These are phyloP conservation scores for Lathyrus oleraceus DNA, from an alignment of 306 rosid species.

Conservation along the genomic window DNA sequence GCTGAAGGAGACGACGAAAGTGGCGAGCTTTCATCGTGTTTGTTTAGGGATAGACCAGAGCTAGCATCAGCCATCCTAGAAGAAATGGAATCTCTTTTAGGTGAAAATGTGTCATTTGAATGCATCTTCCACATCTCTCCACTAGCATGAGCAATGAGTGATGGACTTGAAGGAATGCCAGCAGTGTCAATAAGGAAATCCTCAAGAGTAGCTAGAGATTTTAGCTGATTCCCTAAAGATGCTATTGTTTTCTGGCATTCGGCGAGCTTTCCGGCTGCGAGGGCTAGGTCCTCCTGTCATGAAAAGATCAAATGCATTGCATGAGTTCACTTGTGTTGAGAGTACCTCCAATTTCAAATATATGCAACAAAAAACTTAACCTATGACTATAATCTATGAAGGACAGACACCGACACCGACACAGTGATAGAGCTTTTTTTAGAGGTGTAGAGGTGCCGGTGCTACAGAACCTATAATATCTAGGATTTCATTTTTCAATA, in stretches of 20 bases:
- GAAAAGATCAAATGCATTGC: constrained; percentile 28
- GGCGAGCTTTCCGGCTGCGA: constrained; percentile 88
- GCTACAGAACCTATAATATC: neutral
- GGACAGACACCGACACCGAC: too few species aligned
- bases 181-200: constrained; percentile 82
- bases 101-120: constrained; percentile 65
- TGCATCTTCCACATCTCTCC: constrained; percentile 64
- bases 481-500: neutral
- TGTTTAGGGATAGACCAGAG: constrained; percentile 37
- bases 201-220: constrained; percentile 82
- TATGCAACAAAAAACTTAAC: neutral
- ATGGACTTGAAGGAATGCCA: constrained; percentile 52
- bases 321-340: neutral
- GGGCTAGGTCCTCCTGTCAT: constrained; percentile 77
- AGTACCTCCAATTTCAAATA: neutral
- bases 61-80: constrained; percentile 47
- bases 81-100: constrained; percentile 59
- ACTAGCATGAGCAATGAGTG: constrained; percentile 40
- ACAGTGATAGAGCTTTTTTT: too few species aligned
- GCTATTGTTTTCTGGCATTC: constrained; percentile 98
- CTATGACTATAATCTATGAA: too few species aligned
- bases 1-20: constrained; percentile 53
- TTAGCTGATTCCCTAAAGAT: constrained; percentile 82
- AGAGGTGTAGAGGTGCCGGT: too few species aligned
- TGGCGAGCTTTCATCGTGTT: constrained; percentile 53